These are phyloP conservation scores for Grosmannia penicillata DNA, from an alignment of 2,329 filamentous ascomycete genomes.

Conservation along the genomic window DNA sequence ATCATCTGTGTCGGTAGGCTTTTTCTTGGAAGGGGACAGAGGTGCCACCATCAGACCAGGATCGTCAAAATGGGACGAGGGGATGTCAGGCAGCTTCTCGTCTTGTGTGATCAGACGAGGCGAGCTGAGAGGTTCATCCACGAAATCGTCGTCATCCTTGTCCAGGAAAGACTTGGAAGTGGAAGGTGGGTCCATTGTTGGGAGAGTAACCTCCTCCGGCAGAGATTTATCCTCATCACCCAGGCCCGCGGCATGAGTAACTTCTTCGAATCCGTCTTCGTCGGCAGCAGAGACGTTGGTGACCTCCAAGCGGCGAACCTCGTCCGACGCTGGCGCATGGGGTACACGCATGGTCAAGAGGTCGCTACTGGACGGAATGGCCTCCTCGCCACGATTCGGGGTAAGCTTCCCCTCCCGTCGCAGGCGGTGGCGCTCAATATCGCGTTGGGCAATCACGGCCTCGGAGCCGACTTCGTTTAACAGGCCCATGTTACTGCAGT, in stretches of 20 bases:
- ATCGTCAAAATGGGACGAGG: conserved; percentile 35
- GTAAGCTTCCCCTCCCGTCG: conserved; percentile 63
- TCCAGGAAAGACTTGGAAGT: conserved; percentile 26
- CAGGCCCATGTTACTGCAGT: conserved; percentile 97
- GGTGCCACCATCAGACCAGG: conserved; percentile 41
- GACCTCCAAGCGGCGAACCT: conserved; percentile 56
- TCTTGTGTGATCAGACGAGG: conserved; percentile 47
- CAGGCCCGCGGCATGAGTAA: conserved; percentile 53
- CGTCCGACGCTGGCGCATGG: conserved; percentile 38
- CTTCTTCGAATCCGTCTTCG: conserved; percentile 89
- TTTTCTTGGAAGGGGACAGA: conserved; percentile 35
- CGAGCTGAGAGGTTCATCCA: conserved; percentile 63
- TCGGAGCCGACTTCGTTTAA: conserved; percentile 87
- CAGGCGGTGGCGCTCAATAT: conserved; percentile 67
- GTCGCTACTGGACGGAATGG: conserved; percentile 36
- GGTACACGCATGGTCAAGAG: conserved; percentile 45
- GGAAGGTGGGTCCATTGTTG: conserved; percentile 23
- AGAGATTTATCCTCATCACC: conserved; percentile 39
- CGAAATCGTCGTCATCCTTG: conserved; percentile 58
- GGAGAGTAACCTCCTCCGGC: too few species aligned
- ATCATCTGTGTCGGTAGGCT: neutral
- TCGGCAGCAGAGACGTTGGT: conserved; percentile 56
- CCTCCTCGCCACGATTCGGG: conserved; percentile 23
- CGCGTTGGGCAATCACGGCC: conserved; percentile 65
- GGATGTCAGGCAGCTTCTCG: conserved; percentile 32